Evolutionary conservation across 495 filamentous ascomycete species (phyloP), one percentile per base, ranked within the genome.

Genomic region (Saxophila tyrrhenica): DNA sequence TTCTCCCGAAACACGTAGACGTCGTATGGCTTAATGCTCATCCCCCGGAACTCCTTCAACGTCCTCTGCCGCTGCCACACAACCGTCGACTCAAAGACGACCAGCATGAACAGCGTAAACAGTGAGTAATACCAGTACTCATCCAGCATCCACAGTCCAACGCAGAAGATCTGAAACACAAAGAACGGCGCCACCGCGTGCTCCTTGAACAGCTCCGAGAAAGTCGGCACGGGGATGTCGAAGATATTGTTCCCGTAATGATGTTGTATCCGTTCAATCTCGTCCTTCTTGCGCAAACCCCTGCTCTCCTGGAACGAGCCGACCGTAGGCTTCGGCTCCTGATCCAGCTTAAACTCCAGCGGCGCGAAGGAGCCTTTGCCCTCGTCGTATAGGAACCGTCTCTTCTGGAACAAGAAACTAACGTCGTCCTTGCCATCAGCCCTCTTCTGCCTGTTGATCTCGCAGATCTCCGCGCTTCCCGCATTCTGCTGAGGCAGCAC

Each of bases 61-160:
- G 92, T 97, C 54, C 90, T 79, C 75, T 99, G 92, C 55, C 92
- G 82, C 73, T 99, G 92, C 92, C 92, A 99, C 11, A 99, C 92
- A 17, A 99, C 92, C 8, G 92, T 99, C 68, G 90, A 95, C 73
- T 99, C 92, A 65, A 99, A 99, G 44, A 79, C 84, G 56, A 97
- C 84, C 32, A 99, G 81, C 92, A 97, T 97, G 73, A 96, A 91
- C 20, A 97, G 81, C 1, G 92, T 97, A 65, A 99, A 99, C 13
- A 99, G 77, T 56, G 92, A 99, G 69, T 97, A 99, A 72, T 99
- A 99, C 92, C 92, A 99, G 72, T 96, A 97, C 71, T 99, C 92
- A 68, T 99, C 92, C 68, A 99, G 68, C 84, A 96, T 87, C 92
- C 92, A 99, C 56, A 99, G 73, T 24, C 94, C 92, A 53, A 99